Conservation (phyloP, 1,284 basidiomycete species). For the Hypsizygus ulmarius region DNA sequence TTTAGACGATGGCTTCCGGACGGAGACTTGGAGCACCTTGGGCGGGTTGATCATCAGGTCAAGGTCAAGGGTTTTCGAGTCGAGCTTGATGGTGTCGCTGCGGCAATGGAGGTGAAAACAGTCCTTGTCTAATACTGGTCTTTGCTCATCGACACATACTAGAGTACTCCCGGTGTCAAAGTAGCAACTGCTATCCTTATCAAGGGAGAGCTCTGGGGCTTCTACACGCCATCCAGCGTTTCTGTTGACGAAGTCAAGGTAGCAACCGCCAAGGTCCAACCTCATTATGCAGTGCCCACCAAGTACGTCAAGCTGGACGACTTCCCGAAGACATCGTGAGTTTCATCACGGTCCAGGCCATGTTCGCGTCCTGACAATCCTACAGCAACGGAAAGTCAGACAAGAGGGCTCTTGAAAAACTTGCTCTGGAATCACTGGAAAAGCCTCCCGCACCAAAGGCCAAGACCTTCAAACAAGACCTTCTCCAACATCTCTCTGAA, state of each 20-base stretch:
- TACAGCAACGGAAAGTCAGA: conserved; percentile 51
- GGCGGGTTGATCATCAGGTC: conserved; percentile 57
- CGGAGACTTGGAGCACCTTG: conserved; percentile 54
- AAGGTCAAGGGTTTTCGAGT: conserved; percentile 59
- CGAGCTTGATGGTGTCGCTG: conserved; percentile 56
- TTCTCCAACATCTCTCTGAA: conserved; percentile 14
- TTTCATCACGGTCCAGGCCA: background rate
- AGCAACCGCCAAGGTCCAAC: conserved; percentile 48
- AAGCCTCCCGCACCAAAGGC: conserved; percentile 2
- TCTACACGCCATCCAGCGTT: conserved; percentile 42
- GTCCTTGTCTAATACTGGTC: background rate
- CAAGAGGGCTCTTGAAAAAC: conserved; percentile 45
- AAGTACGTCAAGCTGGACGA: conserved; percentile 39
- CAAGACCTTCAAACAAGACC: conserved; percentile 15
- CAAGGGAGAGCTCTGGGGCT: conserved; percentile 52
- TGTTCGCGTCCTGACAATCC: background rate
- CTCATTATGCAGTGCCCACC: conserved; percentile 60
- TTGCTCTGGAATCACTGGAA: conserved; percentile 34
- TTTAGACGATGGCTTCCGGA: conserved; percentile 46
- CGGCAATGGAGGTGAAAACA: conserved; percentile 50
- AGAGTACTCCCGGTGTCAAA: conserved; percentile 44
- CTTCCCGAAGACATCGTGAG: conserved; percentile 53
- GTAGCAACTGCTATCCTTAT: conserved; percentile 51
- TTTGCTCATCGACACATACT: background rate
- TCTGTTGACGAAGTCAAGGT: conserved; percentile 39